phyloP scores from a whole-genome alignment of 345 rosid genomes.

The Melaleuca quinquenervia region DNA sequence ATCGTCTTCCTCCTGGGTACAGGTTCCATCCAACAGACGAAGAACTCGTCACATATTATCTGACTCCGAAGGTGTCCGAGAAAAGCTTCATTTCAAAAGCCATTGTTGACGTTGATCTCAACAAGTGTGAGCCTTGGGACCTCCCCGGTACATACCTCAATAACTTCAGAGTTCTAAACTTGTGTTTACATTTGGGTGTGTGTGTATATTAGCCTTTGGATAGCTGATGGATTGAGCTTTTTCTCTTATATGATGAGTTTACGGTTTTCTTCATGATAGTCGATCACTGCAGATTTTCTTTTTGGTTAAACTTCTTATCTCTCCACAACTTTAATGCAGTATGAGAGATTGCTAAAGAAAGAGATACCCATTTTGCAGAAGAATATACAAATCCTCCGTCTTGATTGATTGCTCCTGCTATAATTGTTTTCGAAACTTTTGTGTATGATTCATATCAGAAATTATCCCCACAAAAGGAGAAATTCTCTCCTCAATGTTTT shows the following conservation, averaged over 20 bases:
- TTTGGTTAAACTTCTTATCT: background rate
- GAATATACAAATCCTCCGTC: background rate
- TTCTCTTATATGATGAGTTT: background rate
- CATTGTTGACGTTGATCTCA: background rate
- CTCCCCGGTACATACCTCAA: background rate
- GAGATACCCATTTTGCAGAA: background rate
- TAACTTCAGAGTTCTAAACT: background rate
- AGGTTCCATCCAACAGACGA: constrained; percentile 1
- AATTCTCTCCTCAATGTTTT: background rate
- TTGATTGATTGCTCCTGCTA: background rate
- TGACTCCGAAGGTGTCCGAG: background rate
- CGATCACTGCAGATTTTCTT: background rate
- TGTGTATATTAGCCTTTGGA: background rate
- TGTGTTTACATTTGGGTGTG: background rate
- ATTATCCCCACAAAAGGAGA: background rate
- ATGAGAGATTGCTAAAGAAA: background rate
- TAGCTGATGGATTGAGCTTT: background rate
- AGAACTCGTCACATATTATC: constrained; percentile 2
- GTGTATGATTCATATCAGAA: background rate
- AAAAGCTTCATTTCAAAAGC: background rate
- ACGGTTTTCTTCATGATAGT: background rate
- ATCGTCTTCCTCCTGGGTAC: background rate
- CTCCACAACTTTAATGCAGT: background rate
- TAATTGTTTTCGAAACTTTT: background rate
- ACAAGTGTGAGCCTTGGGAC: constrained; percentile 2